Evolutionary conservation across 208 protist genomes (phyloP).

Genomic region (Trypanosomatidae sp.): DNA sequence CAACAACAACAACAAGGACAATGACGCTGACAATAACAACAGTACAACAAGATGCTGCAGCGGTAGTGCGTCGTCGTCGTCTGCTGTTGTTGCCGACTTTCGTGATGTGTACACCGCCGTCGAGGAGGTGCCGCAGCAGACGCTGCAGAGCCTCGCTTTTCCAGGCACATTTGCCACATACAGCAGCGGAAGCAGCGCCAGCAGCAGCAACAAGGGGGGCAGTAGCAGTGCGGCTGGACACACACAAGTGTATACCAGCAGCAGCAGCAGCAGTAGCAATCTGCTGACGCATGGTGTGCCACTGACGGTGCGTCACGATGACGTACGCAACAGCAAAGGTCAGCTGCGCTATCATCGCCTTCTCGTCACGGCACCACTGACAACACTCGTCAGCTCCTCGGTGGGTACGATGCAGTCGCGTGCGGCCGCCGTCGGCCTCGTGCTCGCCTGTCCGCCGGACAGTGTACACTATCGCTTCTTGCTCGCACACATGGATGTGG

Average conservation of each 20-base stretch:
- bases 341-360: constrained; percentile 42
- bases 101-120: constrained; percentile 7
- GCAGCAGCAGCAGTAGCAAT: background rate
- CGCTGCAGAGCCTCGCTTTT: constrained; percentile 58
- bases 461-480: constrained; percentile 38
- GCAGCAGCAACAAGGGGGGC: no score
- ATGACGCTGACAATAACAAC: background rate
- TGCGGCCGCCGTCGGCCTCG: constrained; percentile 46
- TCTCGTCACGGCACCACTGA: constrained; percentile 37
- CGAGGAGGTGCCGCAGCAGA: constrained; percentile 60
- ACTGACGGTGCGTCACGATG: constrained; percentile 35
- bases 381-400: constrained; percentile 28
- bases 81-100: constrained; percentile 18
- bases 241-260: background rate
- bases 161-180: no score
- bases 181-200: no score
- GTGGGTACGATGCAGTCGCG: constrained; percentile 25
- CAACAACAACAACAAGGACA: background rate
- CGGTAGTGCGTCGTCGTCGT: background rate
- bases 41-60: background rate
- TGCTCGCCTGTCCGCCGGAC: constrained; percentile 38
- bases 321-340: constrained; percentile 29
- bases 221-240: no score
- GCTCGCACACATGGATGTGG: constrained; percentile 35
- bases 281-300: constrained; percentile 15